Base-by-base conservation (phyloP, 768 basidiomycete species). In the Xerocomus brunneocitrinus region DNA sequence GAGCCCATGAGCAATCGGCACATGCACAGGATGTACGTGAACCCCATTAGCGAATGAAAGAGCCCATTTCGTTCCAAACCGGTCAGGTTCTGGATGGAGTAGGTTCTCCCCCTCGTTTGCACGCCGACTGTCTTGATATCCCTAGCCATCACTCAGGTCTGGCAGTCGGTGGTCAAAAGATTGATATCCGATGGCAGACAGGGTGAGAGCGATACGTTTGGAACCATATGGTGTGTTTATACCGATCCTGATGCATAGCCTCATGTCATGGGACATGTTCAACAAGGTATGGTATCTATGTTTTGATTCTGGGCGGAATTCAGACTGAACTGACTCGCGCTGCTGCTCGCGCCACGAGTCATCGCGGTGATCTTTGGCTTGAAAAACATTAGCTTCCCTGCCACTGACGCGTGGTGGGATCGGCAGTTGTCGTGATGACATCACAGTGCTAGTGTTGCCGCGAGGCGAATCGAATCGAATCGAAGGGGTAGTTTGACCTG, bases 311-410 rank as follows among this genome's bases (percentile, higher is more conserved):
- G n/a, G n/a, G n/a, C n/a, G n/a, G n/a, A n/a, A n/a, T n/a, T n/a
- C n/a, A n/a, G n/a, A n/a, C n/a, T n/a, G 12, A 32, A 25, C 28
- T 9, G 19, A 36, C 8, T 25, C 14, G 8, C 3, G 4, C 41
- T 40, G 22, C 12, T 80, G 79, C 73, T 76, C 28, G 75, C 74
- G 3, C 73, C 79, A 27, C 64, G 65, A 28, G 69, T 19, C 24
- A 58, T 84, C 22, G 67, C 72, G 2, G 69, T 66, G 6, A 73
- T 85, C 39, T 75, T 83, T 52, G 67, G 67, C 31, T 66, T 80
- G 52, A 73, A 74, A 48, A 62, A 73, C 22, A 44, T 83, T 13
- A 0, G 16, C 9, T 57, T 62, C 31, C 24, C 49, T 24, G 2
- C 4, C 24, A 3, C 6, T 39, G 31, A 22, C 5, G 19, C 14